phyloP scores from a whole-genome alignment of 805 yeast species.

The Myxozyma sirexii region DNA sequence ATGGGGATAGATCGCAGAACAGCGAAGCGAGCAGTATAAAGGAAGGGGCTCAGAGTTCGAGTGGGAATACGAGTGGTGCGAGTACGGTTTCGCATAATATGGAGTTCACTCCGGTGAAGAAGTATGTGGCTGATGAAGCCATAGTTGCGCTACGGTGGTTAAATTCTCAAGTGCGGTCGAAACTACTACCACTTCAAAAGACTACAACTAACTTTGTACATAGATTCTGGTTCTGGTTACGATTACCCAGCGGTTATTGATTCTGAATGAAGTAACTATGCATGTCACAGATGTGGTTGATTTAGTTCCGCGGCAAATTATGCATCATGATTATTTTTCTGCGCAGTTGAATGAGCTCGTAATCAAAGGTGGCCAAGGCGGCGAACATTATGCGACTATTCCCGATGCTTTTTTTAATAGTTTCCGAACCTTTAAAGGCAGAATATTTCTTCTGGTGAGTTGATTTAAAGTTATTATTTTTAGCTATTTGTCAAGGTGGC shows the following conservation, averaged over 20 bases:
- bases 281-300: constrained; percentile 45
- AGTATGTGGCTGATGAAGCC: constrained; percentile 52
- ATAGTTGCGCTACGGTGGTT: constrained; percentile 64
- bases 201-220: constrained; percentile 20
- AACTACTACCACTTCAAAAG: neutral
- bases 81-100: constrained; percentile 29
- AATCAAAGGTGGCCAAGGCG: constrained; percentile 30
- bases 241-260: constrained; percentile 49
- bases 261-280: constrained; percentile 49
- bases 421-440: constrained; percentile 48
- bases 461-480: neutral
- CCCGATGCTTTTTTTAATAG: constrained; percentile 45
- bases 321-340: constrained; percentile 42
- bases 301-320: constrained; percentile 47
- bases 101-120: constrained; percentile 47
- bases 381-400: constrained; percentile 38
- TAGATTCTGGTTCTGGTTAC: constrained; percentile 49
- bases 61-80: constrained; percentile 32
- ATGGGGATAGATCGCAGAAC: neutral
- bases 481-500: neutral
- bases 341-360: constrained; percentile 28
- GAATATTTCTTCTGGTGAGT: constrained; percentile 55
- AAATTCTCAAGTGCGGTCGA: constrained; percentile 40
- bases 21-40: constrained; percentile 39
- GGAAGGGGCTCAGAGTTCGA: constrained; percentile 14